Base-by-base conservation (phyloP, 1,284 basidiomycete genomes). In the Polyporus tsugae region DNA sequence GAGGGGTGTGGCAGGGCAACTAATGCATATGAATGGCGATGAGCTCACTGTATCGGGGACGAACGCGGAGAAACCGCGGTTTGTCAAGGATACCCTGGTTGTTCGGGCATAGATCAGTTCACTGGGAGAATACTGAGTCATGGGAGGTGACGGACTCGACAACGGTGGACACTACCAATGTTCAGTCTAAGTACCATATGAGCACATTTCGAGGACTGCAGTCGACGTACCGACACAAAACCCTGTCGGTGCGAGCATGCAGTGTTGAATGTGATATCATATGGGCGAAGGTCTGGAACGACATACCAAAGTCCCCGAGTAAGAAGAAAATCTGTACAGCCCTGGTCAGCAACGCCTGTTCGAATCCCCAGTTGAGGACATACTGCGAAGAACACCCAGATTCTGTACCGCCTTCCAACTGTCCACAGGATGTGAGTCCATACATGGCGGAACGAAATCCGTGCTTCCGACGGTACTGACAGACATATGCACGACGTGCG, bases 11-110 rank as follows among this genome's bases (percentile, higher is more conserved):
- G 15, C n/a, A 52, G 22, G 22, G 11, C 11, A 10, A 52, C 10
- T 25, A 17, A 55, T 13, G 15, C 33, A 6, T 17, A 7, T 33
- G 29, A 5, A 17, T 35, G 11, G 25, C 2, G 11, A 29, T 33
- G 52, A 29, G 29, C 52, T 55, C 25, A 55, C 52, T 35, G 52
- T 55, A 19, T 55, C 25, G 52, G 52, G 52, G 29, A 55, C 29
- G 17, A 55, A 55, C 10, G 52, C 25, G 17, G 52, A 55, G 29
- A 55, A 55, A 15, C 52, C 52, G 6, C 52, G 52, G 52, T 25
- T 55, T 3, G 52, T 55, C 11, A 55, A 11, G 17, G 33, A 17
- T 55, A 55, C 17, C 29, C 52, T 55, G 29, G 15, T 49, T n/a
- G 15, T 13, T 33, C 11, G 52, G 33, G 25, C 15, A 6, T 9